Base-by-base conservation (phyloP, 2,329 filamentous ascomycete species). In the Cladophialophora immunda region DNA sequence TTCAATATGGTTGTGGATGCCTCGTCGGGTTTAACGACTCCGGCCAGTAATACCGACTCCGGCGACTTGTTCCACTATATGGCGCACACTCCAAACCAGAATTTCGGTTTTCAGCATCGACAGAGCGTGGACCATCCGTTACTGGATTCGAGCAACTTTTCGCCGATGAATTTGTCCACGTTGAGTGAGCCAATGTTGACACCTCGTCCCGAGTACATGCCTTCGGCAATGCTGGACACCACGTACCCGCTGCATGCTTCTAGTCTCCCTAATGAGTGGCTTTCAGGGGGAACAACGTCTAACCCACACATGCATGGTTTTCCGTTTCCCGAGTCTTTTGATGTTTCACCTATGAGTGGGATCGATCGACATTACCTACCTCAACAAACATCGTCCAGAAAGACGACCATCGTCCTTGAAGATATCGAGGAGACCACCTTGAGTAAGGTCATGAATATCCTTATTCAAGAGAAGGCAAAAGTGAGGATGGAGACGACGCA, bases 371-470 rank as follows among this genome's bases (percentile, higher is more conserved):
- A 27, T n/a, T 58, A 58, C 41, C 7, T 4, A 17, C 30, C 32
- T 36, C 55, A 30, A 22, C 22, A 36, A 41, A 17, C 29, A 13
- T 27, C 55, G 13, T 58, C 32, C 6, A 36, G 55, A 17, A 58
- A 58, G 22, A 58, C 30, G 2, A 58, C 55, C 11, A 58, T 58
- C 15, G 55, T 38, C 7, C 22, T 58, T 4, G 55, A 58, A 22
- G 55, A 58, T 29, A 58, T 58, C 55, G 55, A 58, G 30, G 55
- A 58, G 19, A 41, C 27, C 32, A 58, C 55, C 11, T 29, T 58
- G 22, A 58, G 55, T 32, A 58, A 58, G 55, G 55, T 58, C 34
- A 38, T 58, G 55, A 58, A 38, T 29, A 58, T 58, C 32, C 55
- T 58, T 17, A 58, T 58, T 13, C 55, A 58, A 25, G 55, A 58